Evolutionary conservation across 768 basidiomycete species (phyloP).

Genomic region (Termitomyces sp.): DNA sequence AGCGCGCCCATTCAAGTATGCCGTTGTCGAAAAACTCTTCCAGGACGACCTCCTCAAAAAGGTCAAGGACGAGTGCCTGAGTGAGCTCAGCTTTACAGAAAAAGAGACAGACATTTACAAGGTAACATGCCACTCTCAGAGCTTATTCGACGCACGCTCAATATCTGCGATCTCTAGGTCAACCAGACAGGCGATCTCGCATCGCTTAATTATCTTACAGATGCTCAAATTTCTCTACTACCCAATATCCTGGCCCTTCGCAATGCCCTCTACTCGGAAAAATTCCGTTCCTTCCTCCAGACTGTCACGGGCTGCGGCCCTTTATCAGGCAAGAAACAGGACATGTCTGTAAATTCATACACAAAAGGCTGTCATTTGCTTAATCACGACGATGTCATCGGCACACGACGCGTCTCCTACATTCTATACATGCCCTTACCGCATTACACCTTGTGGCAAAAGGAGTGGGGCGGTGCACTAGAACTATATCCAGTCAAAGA

Average conservation of each 20-base stretch:
- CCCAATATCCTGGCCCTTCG: conserved; percentile 79
- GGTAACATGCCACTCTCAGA: conserved; percentile 34
- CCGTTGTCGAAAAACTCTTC: conserved; percentile 76
- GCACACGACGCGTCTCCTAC: conserved; percentile 89
- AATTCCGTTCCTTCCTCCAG: conserved; percentile 80
- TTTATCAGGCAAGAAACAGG: conserved; percentile 86
- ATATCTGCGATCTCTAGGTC: conserved; percentile 48
- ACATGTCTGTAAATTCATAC: conserved; percentile 94
- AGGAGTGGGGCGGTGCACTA: conserved; percentile 89
- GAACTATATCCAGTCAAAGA: conserved; percentile 82
- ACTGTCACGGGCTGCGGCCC: conserved; percentile 90
- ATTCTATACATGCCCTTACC: conserved; percentile 95
- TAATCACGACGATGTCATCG: conserved; percentile 98
- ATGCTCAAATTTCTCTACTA: conserved; percentile 73
- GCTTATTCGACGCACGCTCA: conserved; percentile 4
- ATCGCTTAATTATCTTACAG: conserved; percentile 82
- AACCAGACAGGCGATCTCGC: conserved; percentile 97
- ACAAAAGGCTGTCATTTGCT: conserved; percentile 90
- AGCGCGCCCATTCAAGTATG: conserved; percentile 78
- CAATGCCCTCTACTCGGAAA: conserved; percentile 84
- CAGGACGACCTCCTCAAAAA: conserved; percentile 75
- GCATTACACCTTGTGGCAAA: conserved; percentile 71
- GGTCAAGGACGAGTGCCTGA: conserved; percentile 82
- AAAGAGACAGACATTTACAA: conserved; percentile 99
- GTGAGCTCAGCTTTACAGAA: conserved; percentile 78